Percentiles rank a stretch among this genome's conserved stretches.
Conservation (phyloP, 164 flowering plant genomes). For the Pachysandra terminalis region DNA sequence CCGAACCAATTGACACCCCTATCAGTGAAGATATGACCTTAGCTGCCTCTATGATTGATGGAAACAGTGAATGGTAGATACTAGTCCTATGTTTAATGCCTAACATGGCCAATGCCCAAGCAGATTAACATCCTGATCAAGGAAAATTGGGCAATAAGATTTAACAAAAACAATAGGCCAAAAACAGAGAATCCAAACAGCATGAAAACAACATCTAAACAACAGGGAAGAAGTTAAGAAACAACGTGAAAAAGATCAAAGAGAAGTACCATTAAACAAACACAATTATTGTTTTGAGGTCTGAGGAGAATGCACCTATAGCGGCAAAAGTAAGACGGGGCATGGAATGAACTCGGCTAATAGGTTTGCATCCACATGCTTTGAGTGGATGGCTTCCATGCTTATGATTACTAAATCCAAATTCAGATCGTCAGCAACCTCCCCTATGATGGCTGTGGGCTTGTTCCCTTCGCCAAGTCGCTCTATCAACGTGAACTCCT, state of each 20-base stretch:
- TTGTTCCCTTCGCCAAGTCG: conserved; percentile 85
- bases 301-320: conserved; percentile 21
- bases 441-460: conserved; percentile 93
- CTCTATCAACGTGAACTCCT: conserved; percentile 79
- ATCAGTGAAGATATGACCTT: no score
- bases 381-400: conserved; percentile 97
- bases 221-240: not conserved
- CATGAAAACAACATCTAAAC: not conserved
- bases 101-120: no score
- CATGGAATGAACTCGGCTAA: conserved; percentile 96
- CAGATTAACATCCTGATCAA: no score
- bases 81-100: no score
- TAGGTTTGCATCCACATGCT: conserved; percentile 94
- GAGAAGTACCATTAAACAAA: not conserved
- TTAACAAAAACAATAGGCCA: not conserved
- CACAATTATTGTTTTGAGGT: not conserved
- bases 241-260: no score
- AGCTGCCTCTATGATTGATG: no score
- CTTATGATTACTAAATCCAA: conserved; percentile 86
- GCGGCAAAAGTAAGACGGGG: conserved; percentile 83
- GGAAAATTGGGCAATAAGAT: no score
- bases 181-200: not conserved
- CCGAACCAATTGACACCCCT: no score
- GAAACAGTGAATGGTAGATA: no score
- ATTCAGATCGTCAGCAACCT: conserved; percentile 88